A percentile compares a stretch with the other conserved stretches of the same genome.
phyloP scores from a whole-genome alignment of 345 rosid genomes.

The Kandelia obovata region DNA sequence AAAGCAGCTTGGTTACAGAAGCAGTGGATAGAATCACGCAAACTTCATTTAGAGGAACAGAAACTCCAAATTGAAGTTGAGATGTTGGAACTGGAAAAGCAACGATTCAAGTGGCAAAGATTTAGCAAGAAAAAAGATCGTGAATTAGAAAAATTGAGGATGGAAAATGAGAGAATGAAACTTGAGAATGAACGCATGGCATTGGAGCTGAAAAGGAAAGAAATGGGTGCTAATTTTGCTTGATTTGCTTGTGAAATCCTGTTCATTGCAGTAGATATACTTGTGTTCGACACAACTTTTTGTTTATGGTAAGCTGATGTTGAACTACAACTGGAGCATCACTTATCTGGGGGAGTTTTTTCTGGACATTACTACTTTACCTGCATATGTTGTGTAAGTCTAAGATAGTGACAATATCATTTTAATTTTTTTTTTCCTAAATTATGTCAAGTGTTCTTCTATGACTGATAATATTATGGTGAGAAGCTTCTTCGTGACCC shows the following conservation, averaged over 20 bases:
- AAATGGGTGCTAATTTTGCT: conserved; percentile 32
- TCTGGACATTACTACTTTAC: conserved; percentile 15
- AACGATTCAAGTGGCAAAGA: conserved; percentile 78
- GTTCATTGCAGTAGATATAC: conserved; percentile 6
- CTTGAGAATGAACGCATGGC: conserved; percentile 81
- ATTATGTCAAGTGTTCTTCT: conserved; percentile 15
- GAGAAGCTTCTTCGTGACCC: not conserved
- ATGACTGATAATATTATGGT: conserved; percentile 21
- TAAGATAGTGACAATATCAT: conserved; percentile 19
- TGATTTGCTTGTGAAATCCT: conserved; percentile 11
- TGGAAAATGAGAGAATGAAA: conserved; percentile 90
- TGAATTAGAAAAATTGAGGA: conserved; percentile 66
- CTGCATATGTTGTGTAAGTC: conserved; percentile 28
- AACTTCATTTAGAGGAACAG: conserved; percentile 75
- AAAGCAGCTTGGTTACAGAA: conserved; percentile 54
- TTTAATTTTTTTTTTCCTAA: conserved; percentile 18
- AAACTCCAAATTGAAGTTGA: conserved; percentile 71
- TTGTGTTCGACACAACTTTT: conserved; percentile 12
- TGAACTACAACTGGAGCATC: conserved; percentile 17
- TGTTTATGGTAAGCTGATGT: conserved; percentile 29
- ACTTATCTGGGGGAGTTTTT: conserved; percentile 1
- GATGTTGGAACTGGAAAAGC: conserved; percentile 81
- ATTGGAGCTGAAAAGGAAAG: conserved; percentile 63
- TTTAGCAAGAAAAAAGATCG: conserved; percentile 72
- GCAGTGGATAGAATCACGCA: conserved; percentile 62